Evolutionary conservation across 306 rosid genomes (phyloP), one percentile per base, ranked within the genome.

Genomic region (Quercus cerris): DNA sequence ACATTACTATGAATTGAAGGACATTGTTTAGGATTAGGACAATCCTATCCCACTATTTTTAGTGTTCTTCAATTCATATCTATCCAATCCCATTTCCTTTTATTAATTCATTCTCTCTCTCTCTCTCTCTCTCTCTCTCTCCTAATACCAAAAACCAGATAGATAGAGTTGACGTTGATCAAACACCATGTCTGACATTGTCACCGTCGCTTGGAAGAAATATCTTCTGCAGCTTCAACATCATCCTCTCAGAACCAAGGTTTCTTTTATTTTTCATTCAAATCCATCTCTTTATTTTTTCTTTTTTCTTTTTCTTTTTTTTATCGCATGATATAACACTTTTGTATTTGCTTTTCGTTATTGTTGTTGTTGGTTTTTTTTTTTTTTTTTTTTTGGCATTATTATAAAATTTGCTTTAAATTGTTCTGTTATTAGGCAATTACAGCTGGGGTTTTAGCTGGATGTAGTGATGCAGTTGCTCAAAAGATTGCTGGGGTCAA

Each of bases 201-300:
- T 92, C 86, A 87, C 61, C 77, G 85, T 84, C 51, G 90, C 87
- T 49, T 88, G 86, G 90, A 84, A 76, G 81, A 91, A 85, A 75
- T 94, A 94, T 78, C 89, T 87, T 27, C 74, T 82, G 5, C 97
- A 92, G 59, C 98, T 94, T 85, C 92, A 91, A 62, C 81, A 81
- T 28, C 87, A 94, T 82, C 98, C 98, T 81, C 97, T 94, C 74
- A 84, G 98, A 82, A 94, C 98, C 73, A 92, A 92, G 97, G 98
- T 94, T 71, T 11, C 30, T 70, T 79, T 80, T 30, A 18, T 41
- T 76, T 22, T 49, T 56, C 56, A 51, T 35, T 74, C 7, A 41
- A 12, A 17, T 70, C 78, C 76, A 27, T 18, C 10, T 30, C 25
- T 7, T 38, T 25, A 46, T 35, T 7, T 19, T 56, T 35, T 20